Percentiles rank a stretch among this genome's conserved stretches.
phyloP scores from a whole-genome alignment of 176 grass and related monocot genomes.

The Rhynchospora breviuscula region DNA sequence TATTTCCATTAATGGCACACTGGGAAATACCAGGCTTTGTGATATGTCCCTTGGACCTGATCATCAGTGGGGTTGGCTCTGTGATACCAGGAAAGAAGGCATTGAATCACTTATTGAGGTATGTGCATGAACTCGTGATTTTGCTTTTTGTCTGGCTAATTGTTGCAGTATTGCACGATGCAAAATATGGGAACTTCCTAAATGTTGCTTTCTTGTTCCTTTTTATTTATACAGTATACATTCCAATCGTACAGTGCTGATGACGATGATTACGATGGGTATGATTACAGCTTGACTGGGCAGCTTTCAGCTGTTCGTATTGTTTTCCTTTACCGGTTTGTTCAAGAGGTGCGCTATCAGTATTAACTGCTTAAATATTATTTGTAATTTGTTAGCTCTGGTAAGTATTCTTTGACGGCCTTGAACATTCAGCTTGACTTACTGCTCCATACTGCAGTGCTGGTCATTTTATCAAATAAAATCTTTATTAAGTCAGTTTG shows the following conservation, averaged over 20 bases:
- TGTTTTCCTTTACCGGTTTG: conserved; percentile 92
- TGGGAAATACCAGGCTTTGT: conserved; percentile 93
- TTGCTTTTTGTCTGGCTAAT: not conserved
- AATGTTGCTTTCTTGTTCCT: conserved; percentile 15
- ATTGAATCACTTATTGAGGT: conserved; percentile 97
- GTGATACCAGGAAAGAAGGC: conserved; percentile 77
- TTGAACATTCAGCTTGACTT: conserved; percentile 2
- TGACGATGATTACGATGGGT: conserved; percentile 87
- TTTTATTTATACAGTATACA: conserved; percentile 47
- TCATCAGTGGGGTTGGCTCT: conserved; percentile 92
- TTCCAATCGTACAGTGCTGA: conserved; percentile 80
- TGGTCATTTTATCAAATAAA: not conserved
- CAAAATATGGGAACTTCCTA: conserved; percentile 12
- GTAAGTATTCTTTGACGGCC: not conserved
- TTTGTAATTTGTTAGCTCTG: not conserved
- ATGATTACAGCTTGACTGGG: conserved; percentile 87
- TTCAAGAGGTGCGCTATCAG: conserved; percentile 74
- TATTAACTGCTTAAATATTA: not conserved
- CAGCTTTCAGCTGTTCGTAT: conserved; percentile 92
- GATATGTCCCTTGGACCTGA: conserved; percentile 93
- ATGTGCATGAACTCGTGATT: not conserved
- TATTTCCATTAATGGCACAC: conserved; percentile 74
- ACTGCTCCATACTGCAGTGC: not conserved
- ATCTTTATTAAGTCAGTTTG: not conserved
- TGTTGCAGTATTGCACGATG: conserved; percentile 1